A percentile compares a stretch with the other conserved stretches of the same genome.
phyloP scores from a whole-genome alignment of 345 rosid species.

The Brassica incana region DNA sequence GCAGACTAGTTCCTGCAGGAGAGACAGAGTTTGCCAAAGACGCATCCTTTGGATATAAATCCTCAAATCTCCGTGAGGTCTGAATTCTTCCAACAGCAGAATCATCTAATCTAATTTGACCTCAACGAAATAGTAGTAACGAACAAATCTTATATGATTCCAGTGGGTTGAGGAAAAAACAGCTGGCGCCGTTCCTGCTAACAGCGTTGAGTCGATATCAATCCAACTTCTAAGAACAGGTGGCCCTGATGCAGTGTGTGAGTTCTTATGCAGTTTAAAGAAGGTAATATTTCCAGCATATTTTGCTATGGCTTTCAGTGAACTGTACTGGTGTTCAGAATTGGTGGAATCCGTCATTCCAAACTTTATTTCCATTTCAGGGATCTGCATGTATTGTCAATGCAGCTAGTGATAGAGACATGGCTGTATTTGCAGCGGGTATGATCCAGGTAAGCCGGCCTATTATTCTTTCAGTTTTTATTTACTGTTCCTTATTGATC shows the following conservation, averaged over 20 bases:
- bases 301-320: neutral
- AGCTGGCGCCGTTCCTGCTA: conserved; percentile 60
- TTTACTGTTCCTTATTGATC: neutral
- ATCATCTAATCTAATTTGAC: conserved; percentile 9
- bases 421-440: conserved; percentile 93
- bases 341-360: neutral
- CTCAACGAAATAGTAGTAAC: neutral
- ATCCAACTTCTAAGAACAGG: conserved; percentile 80
- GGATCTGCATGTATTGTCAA: conserved; percentile 87
- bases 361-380: conserved; percentile 45
- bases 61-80: conserved; percentile 90
- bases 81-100: conserved; percentile 21
- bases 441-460: conserved; percentile 75
- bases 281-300: conserved; percentile 51
- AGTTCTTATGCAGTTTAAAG: conserved; percentile 64
- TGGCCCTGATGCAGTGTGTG: conserved; percentile 90
- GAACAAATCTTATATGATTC: conserved; percentile 17
- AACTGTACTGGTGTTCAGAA: neutral
- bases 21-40: conserved; percentile 96
- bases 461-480: conserved; percentile 5
- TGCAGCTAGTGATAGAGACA: conserved; percentile 92
- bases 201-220: conserved; percentile 70
- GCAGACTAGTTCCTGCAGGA: conserved; percentile 92
- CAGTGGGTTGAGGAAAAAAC: conserved; percentile 99
- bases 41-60: conserved; percentile 86